Percentiles rank a stretch among this genome's conserved stretches.
These are phyloP conservation scores for Wickerhamiella galacta DNA, from an alignment of 805 yeast genomes.

Conservation along the genomic window DNA sequence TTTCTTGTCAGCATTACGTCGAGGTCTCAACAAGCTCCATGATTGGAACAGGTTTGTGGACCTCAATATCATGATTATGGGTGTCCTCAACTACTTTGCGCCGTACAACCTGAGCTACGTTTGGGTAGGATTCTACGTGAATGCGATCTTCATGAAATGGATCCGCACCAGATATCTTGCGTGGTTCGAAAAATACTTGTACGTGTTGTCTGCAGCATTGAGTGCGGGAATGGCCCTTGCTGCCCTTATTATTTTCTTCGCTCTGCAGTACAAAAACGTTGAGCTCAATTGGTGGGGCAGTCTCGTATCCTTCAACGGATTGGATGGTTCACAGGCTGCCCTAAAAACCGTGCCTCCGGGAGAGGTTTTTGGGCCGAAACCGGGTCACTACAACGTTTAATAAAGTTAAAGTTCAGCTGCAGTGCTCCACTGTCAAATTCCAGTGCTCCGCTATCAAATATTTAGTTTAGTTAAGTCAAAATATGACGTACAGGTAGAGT, in stretches of 20 bases:
- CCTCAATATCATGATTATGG: slow-evolving; percentile 27
- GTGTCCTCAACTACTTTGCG: slow-evolving; percentile 7
- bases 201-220: slow-evolving; percentile 39
- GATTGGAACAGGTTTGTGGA: slow-evolving; percentile 29
- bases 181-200: slow-evolving; percentile 37
- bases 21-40: too few species aligned
- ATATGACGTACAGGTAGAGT: too few species aligned
- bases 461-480: too few species aligned
- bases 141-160: slow-evolving; percentile 5
- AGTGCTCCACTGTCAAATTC: too few species aligned
- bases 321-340: slow-evolving; percentile 10
- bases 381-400: slow-evolving; percentile 9
- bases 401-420: too few species aligned
- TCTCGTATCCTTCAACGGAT: slow-evolving; percentile 13
- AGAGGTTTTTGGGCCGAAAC: slow-evolving; percentile 20
- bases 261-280: slow-evolving; percentile 26
- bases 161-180: slow-evolving; percentile 31
- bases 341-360: slow-evolving; percentile 10
- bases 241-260: slow-evolving; percentile 38
- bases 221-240: slow-evolving; percentile 45
- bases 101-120: slow-evolving; percentile 13
- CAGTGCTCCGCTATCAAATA: too few species aligned
- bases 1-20: too few species aligned
- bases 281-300: slow-evolving; percentile 53
- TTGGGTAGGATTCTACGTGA: slow-evolving; percentile 9